Base-by-base conservation (phyloP, 106 monocot genomes). In the Amphibolis antarctica region DNA sequence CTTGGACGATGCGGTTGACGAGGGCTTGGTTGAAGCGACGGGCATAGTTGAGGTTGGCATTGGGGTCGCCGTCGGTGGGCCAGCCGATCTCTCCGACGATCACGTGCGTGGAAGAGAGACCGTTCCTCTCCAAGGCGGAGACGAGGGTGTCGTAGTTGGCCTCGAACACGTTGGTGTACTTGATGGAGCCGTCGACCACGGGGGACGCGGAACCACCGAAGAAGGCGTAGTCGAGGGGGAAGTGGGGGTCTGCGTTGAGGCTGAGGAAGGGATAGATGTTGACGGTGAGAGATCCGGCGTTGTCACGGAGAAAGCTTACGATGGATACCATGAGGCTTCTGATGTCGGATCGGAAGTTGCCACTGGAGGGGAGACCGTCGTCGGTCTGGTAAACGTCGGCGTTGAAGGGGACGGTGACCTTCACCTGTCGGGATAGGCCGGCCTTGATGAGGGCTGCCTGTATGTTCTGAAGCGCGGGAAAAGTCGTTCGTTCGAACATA, bases 221-320 rank as follows among this genome's bases (percentile, higher is more conserved):
- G 36, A 81, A 86, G 71, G 86, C 86, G 69, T 69, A 84, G 71
- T 86, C 86, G 74, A 77, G 12, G 27, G 92, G 86, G 81, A 84
- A 86, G 76, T 86, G 23, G 12, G 86, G 79, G 68, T 86, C 86
- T 49, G 75, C 75, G 70, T 86, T 56, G 68, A 84, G 81, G 79
- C 79, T 77, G 69, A 92, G 84, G 75, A 86, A 86, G 19, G 92
- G 86, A 81, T 86, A 86, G 77, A 86, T 86, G 83, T 92, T 86
- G 77, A 86, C 76, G 63, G 77, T 76, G 75, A 86, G 63, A 5
- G 77, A 70, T 44, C 60, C 78, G 62, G 69, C 74, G 46, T 74
- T 84, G 69, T 86, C 74, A 20, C 72, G 80, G 64, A 86, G 79
- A 81, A 86, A 86, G 15, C 55, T 4, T 46, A 81, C 46, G 67